A percentile compares a stretch with the other conserved stretches of the same genome.
Evolutionary conservation across 352 stramenopile genomes (phyloP).

Genomic region (Globisporangium alternatum): DNA sequence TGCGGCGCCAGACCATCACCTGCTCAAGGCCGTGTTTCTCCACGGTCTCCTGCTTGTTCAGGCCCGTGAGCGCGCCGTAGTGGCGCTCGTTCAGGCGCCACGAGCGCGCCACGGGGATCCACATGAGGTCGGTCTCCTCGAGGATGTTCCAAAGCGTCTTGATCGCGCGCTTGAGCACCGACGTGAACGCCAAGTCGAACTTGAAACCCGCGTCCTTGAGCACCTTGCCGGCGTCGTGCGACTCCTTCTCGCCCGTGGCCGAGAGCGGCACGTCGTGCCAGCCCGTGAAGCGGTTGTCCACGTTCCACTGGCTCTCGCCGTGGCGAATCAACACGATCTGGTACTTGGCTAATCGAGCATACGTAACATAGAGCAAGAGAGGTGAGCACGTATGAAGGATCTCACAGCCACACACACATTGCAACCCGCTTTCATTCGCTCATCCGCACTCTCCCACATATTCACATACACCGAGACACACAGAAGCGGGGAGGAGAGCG

Average conservation of each 20-base stretch:
- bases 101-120: slow-evolving; percentile 93
- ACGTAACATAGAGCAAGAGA: neutral
- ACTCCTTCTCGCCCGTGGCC: slow-evolving; percentile 87
- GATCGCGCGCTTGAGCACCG: slow-evolving; percentile 96
- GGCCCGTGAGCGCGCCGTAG: slow-evolving; percentile 96
- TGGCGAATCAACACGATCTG: slow-evolving; percentile 91
- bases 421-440: neutral
- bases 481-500: neutral
- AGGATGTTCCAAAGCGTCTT: slow-evolving; percentile 97
- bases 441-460: neutral
- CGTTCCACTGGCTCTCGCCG: slow-evolving; percentile 97
- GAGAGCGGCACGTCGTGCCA: slow-evolving; percentile 97
- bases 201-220: slow-evolving; percentile 91
- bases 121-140: slow-evolving; percentile 97
- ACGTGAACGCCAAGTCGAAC: slow-evolving; percentile 96
- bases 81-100: slow-evolving; percentile 98
- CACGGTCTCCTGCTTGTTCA: slow-evolving; percentile 99
- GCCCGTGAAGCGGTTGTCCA: slow-evolving; percentile 98
- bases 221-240: slow-evolving; percentile 92
- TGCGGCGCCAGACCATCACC: slow-evolving; percentile 97
- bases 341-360: slow-evolving; percentile 62
- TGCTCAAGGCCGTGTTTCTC: slow-evolving; percentile 98
- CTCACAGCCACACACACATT: neutral
- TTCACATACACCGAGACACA: neutral
- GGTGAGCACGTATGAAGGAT: neutral